A percentile compares a stretch with the other conserved stretches of the same genome.
These are phyloP conservation scores for Phaffia tasmanica DNA, from an alignment of 768 basidiomycete genomes.

Conservation along the genomic window DNA sequence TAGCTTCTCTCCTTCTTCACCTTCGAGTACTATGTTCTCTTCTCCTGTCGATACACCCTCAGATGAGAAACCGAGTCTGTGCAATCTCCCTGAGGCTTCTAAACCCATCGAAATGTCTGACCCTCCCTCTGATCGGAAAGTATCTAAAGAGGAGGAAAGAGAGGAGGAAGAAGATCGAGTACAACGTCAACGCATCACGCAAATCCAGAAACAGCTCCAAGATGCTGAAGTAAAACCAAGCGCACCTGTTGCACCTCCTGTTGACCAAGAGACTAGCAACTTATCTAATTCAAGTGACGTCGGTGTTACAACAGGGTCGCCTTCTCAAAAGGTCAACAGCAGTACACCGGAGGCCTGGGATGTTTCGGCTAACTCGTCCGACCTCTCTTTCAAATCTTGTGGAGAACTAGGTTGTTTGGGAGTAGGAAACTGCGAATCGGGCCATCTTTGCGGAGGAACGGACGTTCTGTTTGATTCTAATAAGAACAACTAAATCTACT, in stretches of 20 bases:
- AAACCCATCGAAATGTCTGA: neutral
- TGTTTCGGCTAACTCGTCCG: neutral
- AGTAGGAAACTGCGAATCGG: too few species aligned
- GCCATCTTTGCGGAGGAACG: too few species aligned
- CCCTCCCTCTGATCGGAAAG: neutral
- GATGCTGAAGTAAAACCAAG: neutral
- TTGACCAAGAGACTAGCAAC: neutral
- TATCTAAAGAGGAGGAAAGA: constrained; percentile 2
- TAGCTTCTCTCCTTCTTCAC: constrained; percentile 9
- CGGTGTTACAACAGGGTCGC: neutral
- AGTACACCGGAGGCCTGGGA: neutral
- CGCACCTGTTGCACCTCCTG: neutral
- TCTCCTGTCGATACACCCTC: neutral
- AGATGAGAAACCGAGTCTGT: constrained; percentile 3
- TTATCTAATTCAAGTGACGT: neutral
- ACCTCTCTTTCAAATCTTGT: neutral
- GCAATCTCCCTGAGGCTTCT: constrained; percentile 11
- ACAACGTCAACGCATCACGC: constrained; percentile 7
- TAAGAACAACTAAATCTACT: too few species aligned
- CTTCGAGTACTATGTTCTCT: neutral
- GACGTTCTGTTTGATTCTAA: too few species aligned
- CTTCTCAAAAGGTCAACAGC: neutral
- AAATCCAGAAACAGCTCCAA: constrained; percentile 12
- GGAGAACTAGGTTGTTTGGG: neutral
- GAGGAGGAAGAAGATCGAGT: constrained; percentile 24